Base-by-base conservation (phyloP, 164 flowering plant species). In the Kingdonia uniflora region DNA sequence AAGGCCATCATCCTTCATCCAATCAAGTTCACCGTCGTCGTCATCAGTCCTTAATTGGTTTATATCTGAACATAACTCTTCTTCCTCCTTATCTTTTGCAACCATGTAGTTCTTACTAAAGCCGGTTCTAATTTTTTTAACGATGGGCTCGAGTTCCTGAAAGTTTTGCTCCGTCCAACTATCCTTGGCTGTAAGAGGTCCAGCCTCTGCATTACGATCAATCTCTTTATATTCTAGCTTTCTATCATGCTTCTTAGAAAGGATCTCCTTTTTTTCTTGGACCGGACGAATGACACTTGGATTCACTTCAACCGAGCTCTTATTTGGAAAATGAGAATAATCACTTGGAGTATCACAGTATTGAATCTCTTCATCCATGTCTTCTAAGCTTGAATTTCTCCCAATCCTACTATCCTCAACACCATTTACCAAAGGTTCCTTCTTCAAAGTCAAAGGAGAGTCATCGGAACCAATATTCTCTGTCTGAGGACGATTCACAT, bases 1-100 rank as follows among this genome's bases (percentile, higher is more conserved):
- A 25, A 91, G 95, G 49, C 50, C 59, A 54, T 80, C 85, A 72
- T 91, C 89, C 66, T 79, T 73, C 89, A 91, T 87, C 97, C 97
- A 87, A 21, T 81, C 89, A 63, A 83, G 74, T 66, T 83, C 96
- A 38, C 54, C 48, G 12, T 72, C 74, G 68, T 67, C 76, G 44
- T 58, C 70, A 55, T 51, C 26, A 52, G 49, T 52, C 19, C 62
- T 54, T 48, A 66, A 71, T 13, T 58, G 57, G 53, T 54, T 33
- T 21, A 76, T 29, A 20, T 69, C 75, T 17, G 66, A 51, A 53
- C 19, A 37, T 39, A 42, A 51, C 19, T 71, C 75, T 55, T 71
- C 59, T 54, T 60, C 62, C 26, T 48, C 74, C 63, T 71, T 85
- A 58, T 80, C 76, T 66, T 68, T 80, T 20, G 92, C 91, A 56